phyloP scores from a whole-genome alignment of 495 filamentous ascomycete species.

The Venustampulla echinocandica region DNA sequence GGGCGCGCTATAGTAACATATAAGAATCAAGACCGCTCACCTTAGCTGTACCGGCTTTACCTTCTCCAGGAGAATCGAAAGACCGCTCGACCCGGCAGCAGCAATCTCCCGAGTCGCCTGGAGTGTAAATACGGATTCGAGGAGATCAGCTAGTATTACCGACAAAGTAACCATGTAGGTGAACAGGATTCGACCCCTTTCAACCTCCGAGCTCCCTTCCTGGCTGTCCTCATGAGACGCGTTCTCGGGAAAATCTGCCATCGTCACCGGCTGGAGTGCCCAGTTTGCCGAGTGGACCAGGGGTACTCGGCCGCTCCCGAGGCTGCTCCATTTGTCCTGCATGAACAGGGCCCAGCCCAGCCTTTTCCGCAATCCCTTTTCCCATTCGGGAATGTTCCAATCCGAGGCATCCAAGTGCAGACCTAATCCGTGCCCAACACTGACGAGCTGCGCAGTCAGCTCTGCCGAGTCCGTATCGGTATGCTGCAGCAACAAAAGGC shows the following conservation, averaged over 20 bases:
- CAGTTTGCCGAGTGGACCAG: conserved; percentile 74
- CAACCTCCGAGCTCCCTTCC: conserved; percentile 55
- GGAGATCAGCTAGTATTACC: conserved; percentile 64
- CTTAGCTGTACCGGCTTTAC: conserved; percentile 78
- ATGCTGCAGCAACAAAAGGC: conserved; percentile 80
- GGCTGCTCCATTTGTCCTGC: conserved; percentile 84
- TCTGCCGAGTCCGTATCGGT: conserved; percentile 77
- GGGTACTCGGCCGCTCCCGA: conserved; percentile 77
- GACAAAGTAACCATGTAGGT: conserved; percentile 66
- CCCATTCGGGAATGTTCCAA: conserved; percentile 84
- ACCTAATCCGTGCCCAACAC: conserved; percentile 71
- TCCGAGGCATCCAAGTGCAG: conserved; percentile 75
- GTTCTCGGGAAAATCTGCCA: conserved; percentile 64
- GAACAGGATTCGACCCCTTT: conserved; percentile 60
- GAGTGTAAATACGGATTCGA: conserved; percentile 71
- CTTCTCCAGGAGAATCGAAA: conserved; percentile 53
- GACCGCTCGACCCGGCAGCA: conserved; percentile 39
- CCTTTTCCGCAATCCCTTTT: conserved; percentile 70
- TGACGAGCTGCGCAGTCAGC: conserved; percentile 75
- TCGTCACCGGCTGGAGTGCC: conserved; percentile 61
- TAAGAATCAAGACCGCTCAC: too few relatives aligned
- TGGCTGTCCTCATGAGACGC: conserved; percentile 43
- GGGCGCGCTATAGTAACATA: too few relatives aligned
- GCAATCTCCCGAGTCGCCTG: conserved; percentile 43
- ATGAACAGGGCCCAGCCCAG: conserved; percentile 85